Conservation (phyloP, 352 stramenopile genomes). For the Globisporangium canariense region DNA sequence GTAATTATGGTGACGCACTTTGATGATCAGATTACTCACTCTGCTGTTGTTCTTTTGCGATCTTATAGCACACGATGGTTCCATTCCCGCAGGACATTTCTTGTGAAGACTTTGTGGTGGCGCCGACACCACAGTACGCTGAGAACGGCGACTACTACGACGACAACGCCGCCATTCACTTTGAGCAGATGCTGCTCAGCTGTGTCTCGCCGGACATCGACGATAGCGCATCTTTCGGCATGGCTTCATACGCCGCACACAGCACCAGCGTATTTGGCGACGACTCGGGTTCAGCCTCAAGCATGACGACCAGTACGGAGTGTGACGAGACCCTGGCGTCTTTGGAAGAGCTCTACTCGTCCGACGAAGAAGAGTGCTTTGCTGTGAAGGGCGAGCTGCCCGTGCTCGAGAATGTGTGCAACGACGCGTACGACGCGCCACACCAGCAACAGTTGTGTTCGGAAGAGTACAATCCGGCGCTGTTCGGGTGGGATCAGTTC, state of each 20-base stretch:
- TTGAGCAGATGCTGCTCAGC: conserved; percentile 7
- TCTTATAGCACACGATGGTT: conserved; percentile 1
- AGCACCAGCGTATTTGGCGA: conserved; percentile 2
- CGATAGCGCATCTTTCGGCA: background rate
- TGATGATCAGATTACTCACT: background rate
- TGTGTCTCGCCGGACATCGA: conserved; percentile 1
- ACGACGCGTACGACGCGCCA: background rate
- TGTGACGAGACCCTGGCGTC: conserved; percentile 8
- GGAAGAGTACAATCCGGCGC: conserved; percentile 1
- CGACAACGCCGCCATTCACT: conserved; percentile 8
- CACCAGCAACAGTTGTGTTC: background rate
- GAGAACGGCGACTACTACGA: background rate
- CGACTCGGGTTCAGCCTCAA: background rate
- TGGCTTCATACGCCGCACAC: background rate
- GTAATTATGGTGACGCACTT: background rate
- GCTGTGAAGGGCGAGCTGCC: conserved; percentile 8
- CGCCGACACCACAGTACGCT: background rate
- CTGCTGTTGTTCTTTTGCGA: background rate
- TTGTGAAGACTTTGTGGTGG: background rate
- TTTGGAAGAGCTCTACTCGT: conserved; percentile 10
- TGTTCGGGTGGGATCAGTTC: conserved; percentile 11
- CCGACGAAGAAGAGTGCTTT: background rate
- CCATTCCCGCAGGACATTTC: conserved; percentile 6
- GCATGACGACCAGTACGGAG: conserved; percentile 8
- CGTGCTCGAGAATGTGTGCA: conserved; percentile 1